Percentiles rank a stretch among this genome's conserved stretches.
These are phyloP conservation scores for Picea abies DNA, from an alignment of 83 land plant species.

Conservation along the genomic window DNA sequence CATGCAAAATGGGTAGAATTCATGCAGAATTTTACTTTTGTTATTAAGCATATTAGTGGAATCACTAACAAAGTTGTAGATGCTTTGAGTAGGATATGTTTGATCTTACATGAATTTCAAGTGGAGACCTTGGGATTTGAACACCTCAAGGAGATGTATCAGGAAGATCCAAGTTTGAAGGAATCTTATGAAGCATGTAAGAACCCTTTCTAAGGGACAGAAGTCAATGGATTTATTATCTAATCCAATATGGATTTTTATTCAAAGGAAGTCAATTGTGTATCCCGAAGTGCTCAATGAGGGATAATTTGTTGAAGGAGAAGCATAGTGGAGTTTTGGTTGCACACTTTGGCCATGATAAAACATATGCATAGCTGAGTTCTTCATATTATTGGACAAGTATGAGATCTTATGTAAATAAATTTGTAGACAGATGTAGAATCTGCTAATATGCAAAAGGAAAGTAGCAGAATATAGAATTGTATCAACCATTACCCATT, in stretches of 20 bases:
- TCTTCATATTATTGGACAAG: constrained; percentile 5
- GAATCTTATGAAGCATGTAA: not conserved
- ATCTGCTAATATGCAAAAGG: constrained; percentile 6
- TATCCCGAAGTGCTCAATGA: not conserved
- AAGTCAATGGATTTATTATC: not conserved
- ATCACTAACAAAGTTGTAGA: constrained; percentile 12
- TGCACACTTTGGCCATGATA: constrained; percentile 20
- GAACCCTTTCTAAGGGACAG: not conserved
- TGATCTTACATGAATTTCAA: not conserved
- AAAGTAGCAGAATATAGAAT: not conserved
- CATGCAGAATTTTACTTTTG: constrained; percentile 15
- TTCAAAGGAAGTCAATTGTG: constrained; percentile 1
- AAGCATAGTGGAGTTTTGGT: not conserved
- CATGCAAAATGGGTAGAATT: constrained; percentile 15
- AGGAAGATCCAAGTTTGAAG: not conserved
- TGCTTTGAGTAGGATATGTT: constrained; percentile 5
- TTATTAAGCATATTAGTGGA: constrained; percentile 18
- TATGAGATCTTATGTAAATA: not conserved
- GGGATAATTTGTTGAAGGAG: not conserved
- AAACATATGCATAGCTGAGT: not conserved
- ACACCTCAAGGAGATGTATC: not conserved
- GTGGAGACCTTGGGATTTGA: constrained; percentile 12
- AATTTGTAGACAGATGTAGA: constrained; percentile 10
- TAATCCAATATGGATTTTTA: constrained; percentile 4
- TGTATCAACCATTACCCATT: constrained; percentile 23